These are phyloP conservation scores for Penicillium dipodomyicola DNA, from an alignment of 495 filamentous ascomycete species.

Conservation along the genomic window DNA sequence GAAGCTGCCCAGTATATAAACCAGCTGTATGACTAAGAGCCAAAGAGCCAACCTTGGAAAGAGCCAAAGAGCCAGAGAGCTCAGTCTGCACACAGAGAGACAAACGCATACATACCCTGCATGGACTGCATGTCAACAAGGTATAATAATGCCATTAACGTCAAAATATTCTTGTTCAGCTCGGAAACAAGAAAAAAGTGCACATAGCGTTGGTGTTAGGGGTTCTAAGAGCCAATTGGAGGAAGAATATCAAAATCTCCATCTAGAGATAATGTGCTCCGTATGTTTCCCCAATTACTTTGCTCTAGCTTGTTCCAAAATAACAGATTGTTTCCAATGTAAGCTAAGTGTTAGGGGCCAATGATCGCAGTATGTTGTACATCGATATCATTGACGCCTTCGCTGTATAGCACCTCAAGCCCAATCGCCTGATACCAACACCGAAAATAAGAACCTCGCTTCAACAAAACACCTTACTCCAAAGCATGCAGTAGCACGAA, in stretches of 20 bases:
- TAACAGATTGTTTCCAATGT: too few species aligned
- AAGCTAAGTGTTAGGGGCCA: not conserved
- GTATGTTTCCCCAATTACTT: not conserved
- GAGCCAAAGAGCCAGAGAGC: too few species aligned
- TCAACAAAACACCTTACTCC: not conserved
- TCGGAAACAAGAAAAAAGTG: conserved; percentile 9
- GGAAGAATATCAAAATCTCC: not conserved
- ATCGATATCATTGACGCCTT: not conserved
- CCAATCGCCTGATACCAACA: not conserved
- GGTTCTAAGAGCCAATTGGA: conserved; percentile 1
- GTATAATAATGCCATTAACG: too few species aligned
- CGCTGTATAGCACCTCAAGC: not conserved
- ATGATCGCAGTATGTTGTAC: not conserved
- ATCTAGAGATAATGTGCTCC: not conserved
- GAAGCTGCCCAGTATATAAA: too few species aligned
- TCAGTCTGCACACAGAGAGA: too few species aligned
- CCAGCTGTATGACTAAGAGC: too few species aligned
- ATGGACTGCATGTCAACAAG: too few species aligned
- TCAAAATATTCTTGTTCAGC: too few species aligned
- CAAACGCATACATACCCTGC: too few species aligned
- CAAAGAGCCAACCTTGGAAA: too few species aligned
- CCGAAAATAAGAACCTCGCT: not conserved
- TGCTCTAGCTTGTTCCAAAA: not conserved
- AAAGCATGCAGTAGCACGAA: not conserved
- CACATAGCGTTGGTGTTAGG: conserved; percentile 13